Evolutionary conservation across 225 moss, liverwort and hornwort genomes (phyloP), one percentile per base, ranked within the genome.

Genomic region (Neckera pumila): DNA sequence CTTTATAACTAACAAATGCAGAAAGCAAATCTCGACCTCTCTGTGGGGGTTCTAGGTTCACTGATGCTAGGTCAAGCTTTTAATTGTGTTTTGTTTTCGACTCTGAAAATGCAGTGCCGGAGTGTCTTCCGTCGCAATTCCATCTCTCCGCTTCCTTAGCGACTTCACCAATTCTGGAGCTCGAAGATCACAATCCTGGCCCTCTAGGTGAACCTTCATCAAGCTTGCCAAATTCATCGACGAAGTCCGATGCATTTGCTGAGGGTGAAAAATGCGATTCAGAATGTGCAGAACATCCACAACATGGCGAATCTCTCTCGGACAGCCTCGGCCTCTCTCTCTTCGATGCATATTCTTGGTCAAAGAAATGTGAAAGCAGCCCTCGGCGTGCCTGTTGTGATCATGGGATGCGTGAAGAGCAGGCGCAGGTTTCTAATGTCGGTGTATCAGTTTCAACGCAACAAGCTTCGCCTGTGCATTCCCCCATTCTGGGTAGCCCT

Each of bases 61-160:
- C 73, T 75, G 74, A 64, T 80, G 14, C 59, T 64, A 83, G 33
- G 45, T 51, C 53, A 59, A 58, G 60, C 34, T 17, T 79, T 53
- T 89, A 36, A 91, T 33, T 51, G n/a, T 84, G 75, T 71, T 69
- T 79, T 82, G 31, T 53, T 60, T 86, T 80, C 43, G 87, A 22
- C 21, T 64, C 33, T 85, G 74, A 69, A 60, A 84, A 86, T 84
- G 89, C 91, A 92, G 92, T 87, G 56, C 65, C 86, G 51, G 92
- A 91, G 42, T 91, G 40, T 91, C 87, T 89, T 78, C 89, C 89
- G 17, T 79, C 91, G 62, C 87, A 77, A 75, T 82, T 92, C 51
- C 73, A 42, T 79, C 60, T 66, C 34, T 74, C 80, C 80, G 81
- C 88, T 75, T 87, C 89, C 47, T 67, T 86, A 30, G 66, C 79